Base-by-base conservation (phyloP, 805 yeast species). In the Schwanniomyces occidentalis region DNA sequence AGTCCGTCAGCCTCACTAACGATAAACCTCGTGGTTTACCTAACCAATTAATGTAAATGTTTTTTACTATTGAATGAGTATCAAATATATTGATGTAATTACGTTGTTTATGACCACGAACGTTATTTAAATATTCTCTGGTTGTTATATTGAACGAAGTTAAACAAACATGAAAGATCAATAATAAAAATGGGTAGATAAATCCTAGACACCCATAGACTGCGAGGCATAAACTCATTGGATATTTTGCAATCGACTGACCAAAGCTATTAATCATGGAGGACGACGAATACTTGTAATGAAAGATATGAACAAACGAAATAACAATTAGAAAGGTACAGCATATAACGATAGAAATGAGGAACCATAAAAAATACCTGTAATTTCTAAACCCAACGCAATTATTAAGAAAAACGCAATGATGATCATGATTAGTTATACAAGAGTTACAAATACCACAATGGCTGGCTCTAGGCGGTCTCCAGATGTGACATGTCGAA, bases 401-500 rank as follows among this genome's bases (percentile, higher is more conserved):
- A 38, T 65, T 66, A 43, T 66, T 66, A 32, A 86, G 52, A 77
- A 85, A 78, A 22, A 67, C 46, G 51, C 90, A 83, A 54, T 83
- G 90, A 52, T 83, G 91, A 48, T 87, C 96, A 47, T 77, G 82
- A 30, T 73, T 48, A 8, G 75, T 55, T 13, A 85, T 65, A 50
- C 95, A 87, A 6, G 67, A 65, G 42, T 76, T 77, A 58, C 95
- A 86, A 2, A 67, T 65, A 2, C 80, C 69, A 50, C 95, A 86
- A 56, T 86, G 95, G 41, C 66, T 58, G 13, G 65, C 61, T 34
- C 95, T 60, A 1, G 89, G 86, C 7, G 88, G 82, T 44, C 91
- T 59, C 91, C 95, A 85, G 10, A 67, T 56, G 35, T 65, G 70
- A 41, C 74, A 69, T 4, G 73, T 68, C 20, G 62, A 30, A 47